These are phyloP conservation scores for Euptelea pleiosperma DNA, from an alignment of 164 flowering plant species.

Conservation along the genomic window DNA sequence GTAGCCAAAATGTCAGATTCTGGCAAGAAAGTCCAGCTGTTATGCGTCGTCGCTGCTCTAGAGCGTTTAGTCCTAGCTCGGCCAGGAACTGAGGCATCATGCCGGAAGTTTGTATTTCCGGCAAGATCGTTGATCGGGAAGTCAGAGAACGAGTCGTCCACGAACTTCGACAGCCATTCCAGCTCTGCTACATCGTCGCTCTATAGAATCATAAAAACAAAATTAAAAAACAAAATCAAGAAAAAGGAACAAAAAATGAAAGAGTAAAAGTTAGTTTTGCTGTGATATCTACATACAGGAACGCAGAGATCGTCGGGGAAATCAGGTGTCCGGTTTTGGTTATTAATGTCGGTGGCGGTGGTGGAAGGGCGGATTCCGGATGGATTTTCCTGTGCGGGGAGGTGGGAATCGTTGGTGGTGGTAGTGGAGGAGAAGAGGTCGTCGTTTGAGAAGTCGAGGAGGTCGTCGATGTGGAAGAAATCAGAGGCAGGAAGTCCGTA, in stretches of 20 bases:
- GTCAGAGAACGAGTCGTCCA: conserved; percentile 53
- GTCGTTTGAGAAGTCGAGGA: conserved; percentile 44
- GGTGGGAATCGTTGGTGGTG: conserved; percentile 18
- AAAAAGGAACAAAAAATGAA: neutral
- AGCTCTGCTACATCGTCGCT: conserved; percentile 55
- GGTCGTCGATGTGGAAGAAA: conserved; percentile 47
- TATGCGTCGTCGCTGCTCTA: conserved; percentile 11
- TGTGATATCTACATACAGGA: conserved; percentile 30
- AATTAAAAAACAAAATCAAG: neutral
- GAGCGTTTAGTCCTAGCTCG: conserved; percentile 42
- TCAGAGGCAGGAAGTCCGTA: conserved; percentile 35
- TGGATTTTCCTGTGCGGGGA: conserved; percentile 1
- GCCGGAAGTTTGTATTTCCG: conserved; percentile 13
- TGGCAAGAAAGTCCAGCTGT: conserved; percentile 17
- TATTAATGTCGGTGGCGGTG: neutral
- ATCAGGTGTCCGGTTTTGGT: conserved; percentile 6
- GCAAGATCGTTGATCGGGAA: conserved; percentile 21
- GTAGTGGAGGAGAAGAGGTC: conserved; percentile 29
- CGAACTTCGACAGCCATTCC: conserved; percentile 72
- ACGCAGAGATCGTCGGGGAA: conserved; percentile 45
- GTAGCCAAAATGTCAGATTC: conserved; percentile 12
- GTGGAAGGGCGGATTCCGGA: conserved; percentile 2
- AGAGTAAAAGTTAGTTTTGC: neutral
- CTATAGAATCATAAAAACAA: conserved; percentile 19
- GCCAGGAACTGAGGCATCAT: conserved; percentile 30